Evolutionary conservation across 1,284 basidiomycete species (phyloP).

Genomic region (Anthracocystis panici-leucophaei): DNA sequence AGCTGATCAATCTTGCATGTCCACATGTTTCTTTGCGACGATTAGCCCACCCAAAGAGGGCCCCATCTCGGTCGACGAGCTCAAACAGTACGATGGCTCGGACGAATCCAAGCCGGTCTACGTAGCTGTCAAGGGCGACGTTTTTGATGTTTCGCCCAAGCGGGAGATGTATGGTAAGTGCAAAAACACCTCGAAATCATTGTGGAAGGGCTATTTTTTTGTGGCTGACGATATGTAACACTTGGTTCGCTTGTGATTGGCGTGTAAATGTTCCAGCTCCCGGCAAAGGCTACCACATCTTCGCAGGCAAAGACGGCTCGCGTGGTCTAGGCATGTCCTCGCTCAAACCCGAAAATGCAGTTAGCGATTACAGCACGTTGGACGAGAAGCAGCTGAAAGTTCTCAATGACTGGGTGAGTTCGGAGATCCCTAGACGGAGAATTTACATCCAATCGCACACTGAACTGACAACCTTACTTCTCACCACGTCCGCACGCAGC

Average conservation of each 20-base stretch:
- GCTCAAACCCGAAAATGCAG: constrained; percentile 86
- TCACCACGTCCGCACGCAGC: constrained; percentile 17
- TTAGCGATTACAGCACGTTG: constrained; percentile 85
- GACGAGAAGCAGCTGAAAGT: constrained; percentile 83
- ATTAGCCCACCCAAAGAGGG: constrained; percentile 80
- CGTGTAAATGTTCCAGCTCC: constrained; percentile 18
- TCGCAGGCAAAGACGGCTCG: constrained; percentile 85
- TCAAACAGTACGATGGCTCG: constrained; percentile 79
- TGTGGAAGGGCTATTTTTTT: not conserved
- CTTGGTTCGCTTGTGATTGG: not conserved
- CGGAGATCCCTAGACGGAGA: not conserved
- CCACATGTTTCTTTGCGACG: not conserved
- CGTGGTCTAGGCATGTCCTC: constrained; percentile 77
- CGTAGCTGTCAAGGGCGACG: constrained; percentile 86
- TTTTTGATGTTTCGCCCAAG: constrained; percentile 84
- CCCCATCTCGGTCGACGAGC: constrained; percentile 78
- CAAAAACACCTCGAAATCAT: not conserved
- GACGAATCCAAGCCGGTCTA: constrained; percentile 79
- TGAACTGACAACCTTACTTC: not conserved
- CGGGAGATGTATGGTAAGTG: constrained; percentile 82
- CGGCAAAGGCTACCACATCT: constrained; percentile 71
- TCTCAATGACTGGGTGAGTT: constrained; percentile 82
- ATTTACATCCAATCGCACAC: not conserved
- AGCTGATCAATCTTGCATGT: constrained; percentile 3
- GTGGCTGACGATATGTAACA: too few species aligned